These are phyloP conservation scores for Phycomyces blakesleeanus DNA, from an alignment of 192 early-diverging fungal species.

Conservation along the genomic window DNA sequence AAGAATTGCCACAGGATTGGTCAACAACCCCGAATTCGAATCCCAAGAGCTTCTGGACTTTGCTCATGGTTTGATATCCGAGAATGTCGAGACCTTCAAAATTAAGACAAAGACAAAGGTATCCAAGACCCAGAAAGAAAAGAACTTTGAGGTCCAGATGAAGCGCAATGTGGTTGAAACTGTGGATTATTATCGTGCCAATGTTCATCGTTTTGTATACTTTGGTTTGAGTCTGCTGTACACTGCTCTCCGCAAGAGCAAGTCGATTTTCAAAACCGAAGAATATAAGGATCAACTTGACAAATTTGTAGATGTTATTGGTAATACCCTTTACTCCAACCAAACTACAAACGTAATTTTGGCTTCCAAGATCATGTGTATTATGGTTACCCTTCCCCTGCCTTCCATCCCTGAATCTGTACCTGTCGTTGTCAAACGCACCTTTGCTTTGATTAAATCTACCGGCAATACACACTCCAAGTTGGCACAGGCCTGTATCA, in stretches of 20 bases:
- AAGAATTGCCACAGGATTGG: constrained; percentile 73
- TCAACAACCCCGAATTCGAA: constrained; percentile 66
- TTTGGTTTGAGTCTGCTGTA: constrained; percentile 90
- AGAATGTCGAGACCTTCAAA: constrained; percentile 76
- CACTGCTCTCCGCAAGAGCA: constrained; percentile 57
- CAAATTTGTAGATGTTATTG: constrained; percentile 77
- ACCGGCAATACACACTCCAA: constrained; percentile 59
- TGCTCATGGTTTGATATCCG: constrained; percentile 79
- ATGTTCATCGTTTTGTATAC: constrained; percentile 87
- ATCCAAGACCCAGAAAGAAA: constrained; percentile 54
- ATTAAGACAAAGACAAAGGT: constrained; percentile 51
- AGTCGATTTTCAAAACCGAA: constrained; percentile 49
- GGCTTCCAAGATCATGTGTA: constrained; percentile 67
- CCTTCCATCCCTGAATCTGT: constrained; percentile 64
- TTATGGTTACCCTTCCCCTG: constrained; percentile 70
- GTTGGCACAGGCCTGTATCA: constrained; percentile 76
- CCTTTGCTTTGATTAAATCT: constrained; percentile 71
- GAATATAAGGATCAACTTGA: constrained; percentile 71
- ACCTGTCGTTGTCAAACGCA: constrained; percentile 69
- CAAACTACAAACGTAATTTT: constrained; percentile 64
- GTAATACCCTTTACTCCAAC: constrained; percentile 81
- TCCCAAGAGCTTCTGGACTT: constrained; percentile 73
- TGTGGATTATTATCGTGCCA: constrained; percentile 76
- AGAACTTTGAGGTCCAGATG: constrained; percentile 70
- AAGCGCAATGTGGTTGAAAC: constrained; percentile 58